phyloP scores from a whole-genome alignment of 495 filamentous ascomycete species.

The Hypoxylon fuscum region DNA sequence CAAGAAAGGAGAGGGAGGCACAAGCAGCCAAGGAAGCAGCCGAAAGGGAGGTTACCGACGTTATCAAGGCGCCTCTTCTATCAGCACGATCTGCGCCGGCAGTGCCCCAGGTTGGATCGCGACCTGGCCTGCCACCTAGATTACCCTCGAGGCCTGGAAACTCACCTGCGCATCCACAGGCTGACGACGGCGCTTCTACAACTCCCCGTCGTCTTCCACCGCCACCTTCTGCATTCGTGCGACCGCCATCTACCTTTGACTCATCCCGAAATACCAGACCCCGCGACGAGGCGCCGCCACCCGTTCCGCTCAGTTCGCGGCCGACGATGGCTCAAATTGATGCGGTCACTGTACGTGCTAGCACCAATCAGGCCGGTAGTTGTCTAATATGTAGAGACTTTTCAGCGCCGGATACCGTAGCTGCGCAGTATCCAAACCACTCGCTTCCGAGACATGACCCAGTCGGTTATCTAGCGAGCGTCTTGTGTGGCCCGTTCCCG shows the following conservation, averaged over 20 bases:
- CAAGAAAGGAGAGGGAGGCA: slow-evolving; percentile 56
- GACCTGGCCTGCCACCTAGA: slow-evolving; percentile 52
- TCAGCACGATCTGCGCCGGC: slow-evolving; percentile 36
- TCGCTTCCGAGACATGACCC: slow-evolving; percentile 70
- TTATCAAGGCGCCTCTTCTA: slow-evolving; percentile 29
- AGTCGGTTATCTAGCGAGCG: slow-evolving; percentile 73
- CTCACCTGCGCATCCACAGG: slow-evolving; percentile 31
- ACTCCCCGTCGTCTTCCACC: slow-evolving; percentile 52
- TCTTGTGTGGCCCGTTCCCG: slow-evolving; percentile 80
- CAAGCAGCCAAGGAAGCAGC: slow-evolving; percentile 49
- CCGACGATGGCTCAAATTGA: slow-evolving; percentile 55
- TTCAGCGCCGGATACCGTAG: slow-evolving; percentile 79
- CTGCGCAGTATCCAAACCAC: slow-evolving; percentile 76
- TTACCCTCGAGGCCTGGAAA: slow-evolving; percentile 52
- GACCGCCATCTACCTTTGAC: slow-evolving; percentile 33
- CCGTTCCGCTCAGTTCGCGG: slow-evolving; percentile 56
- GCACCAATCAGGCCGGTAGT: slow-evolving; percentile 39
- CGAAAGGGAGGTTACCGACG: slow-evolving; percentile 37
- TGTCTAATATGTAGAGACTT: slow-evolving; percentile 92
- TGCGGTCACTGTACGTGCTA: slow-evolving; percentile 45
- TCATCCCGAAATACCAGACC: slow-evolving; percentile 23
- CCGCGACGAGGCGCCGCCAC: slow-evolving; percentile 49
- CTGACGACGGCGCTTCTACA: slow-evolving; percentile 33
- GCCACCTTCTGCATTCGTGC: slow-evolving; percentile 43
- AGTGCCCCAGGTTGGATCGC: slow-evolving; percentile 34